A percentile compares a stretch with the other conserved stretches of the same genome.
These are phyloP conservation scores for Oryza meyeriana DNA, from an alignment of 176 grass and related monocot genomes.

Conservation along the genomic window DNA sequence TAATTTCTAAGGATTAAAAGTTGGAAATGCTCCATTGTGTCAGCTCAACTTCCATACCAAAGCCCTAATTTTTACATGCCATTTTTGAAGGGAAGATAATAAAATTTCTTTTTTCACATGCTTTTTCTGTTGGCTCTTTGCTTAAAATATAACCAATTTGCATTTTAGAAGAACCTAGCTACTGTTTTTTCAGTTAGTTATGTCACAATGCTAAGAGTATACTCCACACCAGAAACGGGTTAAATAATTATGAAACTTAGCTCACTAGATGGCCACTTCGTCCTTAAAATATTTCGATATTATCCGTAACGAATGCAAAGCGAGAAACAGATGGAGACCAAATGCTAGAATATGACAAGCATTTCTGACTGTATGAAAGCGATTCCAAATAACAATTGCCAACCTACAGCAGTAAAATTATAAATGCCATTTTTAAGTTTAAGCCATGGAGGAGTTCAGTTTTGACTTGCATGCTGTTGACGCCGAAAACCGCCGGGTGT, in stretches of 20 bases:
- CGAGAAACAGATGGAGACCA: neutral
- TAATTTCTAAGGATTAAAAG: too few species aligned
- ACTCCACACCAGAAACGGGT: neutral
- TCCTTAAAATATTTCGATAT: neutral
- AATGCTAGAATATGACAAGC: neutral
- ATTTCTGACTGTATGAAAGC: neutral
- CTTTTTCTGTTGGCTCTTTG: neutral
- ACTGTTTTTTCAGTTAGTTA: too few species aligned
- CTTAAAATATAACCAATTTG: neutral
- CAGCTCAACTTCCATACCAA: neutral
- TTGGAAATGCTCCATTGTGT: neutral
- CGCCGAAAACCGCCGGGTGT: too few species aligned
- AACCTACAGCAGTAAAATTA: neutral
- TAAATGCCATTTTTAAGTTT: neutral
- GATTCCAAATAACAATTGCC: neutral
- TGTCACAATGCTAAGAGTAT: neutral
- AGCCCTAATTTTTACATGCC: neutral
- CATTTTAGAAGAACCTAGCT: too few species aligned
- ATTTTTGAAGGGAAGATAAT: neutral
- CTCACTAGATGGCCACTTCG: neutral
- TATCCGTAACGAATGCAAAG: neutral
- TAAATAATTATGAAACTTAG: neutral
- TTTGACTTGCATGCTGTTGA: neutral
- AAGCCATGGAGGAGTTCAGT: neutral
- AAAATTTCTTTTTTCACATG: neutral